Conservation (phyloP, 345 rosid genomes). For the Citrus glauca region DNA sequence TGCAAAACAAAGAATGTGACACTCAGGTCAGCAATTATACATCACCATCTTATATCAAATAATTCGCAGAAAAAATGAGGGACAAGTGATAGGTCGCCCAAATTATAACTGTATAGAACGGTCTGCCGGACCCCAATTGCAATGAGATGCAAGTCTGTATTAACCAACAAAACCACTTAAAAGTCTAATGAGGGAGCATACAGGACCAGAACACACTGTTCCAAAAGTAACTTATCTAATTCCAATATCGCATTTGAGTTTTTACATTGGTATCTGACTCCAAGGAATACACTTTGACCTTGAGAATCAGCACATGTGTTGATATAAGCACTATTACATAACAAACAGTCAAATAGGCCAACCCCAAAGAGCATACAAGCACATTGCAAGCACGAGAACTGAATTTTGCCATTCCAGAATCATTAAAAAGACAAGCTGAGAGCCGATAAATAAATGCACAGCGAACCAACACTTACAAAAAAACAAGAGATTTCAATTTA, state of each 20-base stretch:
- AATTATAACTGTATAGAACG: not conserved
- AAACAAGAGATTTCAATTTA: constrained; percentile 82
- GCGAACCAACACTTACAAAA: constrained; percentile 55
- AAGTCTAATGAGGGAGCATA: not conserved
- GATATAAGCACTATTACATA: not conserved
- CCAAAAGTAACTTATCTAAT: not conserved
- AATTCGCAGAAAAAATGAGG: not conserved
- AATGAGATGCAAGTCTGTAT: not conserved
- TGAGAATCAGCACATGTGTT: too few relatives aligned
- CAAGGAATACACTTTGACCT: not conserved
- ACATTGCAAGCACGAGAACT: not conserved
- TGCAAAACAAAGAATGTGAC: constrained; percentile 19
- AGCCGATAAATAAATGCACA: not conserved
- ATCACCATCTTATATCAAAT: not conserved
- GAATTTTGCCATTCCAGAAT: not conserved
- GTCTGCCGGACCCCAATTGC: not conserved
- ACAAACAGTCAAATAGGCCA: not conserved
- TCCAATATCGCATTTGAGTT: not conserved
- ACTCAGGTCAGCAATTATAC: not conserved
- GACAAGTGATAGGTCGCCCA: not conserved
- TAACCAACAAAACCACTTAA: not conserved
- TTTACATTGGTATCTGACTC: too few relatives aligned
- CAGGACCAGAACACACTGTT: not conserved
- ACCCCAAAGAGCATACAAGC: not conserved
- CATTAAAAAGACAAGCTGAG: not conserved